Conservation (phyloP, 345 rosid genomes). For the Rhodomyrtus tomentosa region DNA sequence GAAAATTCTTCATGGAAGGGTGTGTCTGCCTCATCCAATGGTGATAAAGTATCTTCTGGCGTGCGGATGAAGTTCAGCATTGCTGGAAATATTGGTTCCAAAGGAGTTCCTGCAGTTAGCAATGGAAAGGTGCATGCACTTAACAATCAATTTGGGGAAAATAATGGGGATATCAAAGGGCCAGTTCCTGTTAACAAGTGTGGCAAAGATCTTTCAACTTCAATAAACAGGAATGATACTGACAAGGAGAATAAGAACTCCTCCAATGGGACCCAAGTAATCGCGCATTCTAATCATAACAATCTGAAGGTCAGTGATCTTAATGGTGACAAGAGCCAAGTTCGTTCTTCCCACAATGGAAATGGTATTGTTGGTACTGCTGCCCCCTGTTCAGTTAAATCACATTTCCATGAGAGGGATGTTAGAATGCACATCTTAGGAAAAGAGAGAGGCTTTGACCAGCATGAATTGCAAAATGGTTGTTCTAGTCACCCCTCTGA, state of each 20-base stretch:
- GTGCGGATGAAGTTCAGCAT: constrained; percentile 43
- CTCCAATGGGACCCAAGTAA: constrained; percentile 6
- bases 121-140: constrained; percentile 35
- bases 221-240: constrained; percentile 11
- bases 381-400: constrained; percentile 13
- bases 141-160: constrained; percentile 27
- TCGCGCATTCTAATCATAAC: neutral
- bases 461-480: constrained; percentile 17
- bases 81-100: constrained; percentile 42
- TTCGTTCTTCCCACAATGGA: constrained; percentile 15
- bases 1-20: constrained; percentile 29
- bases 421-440: constrained; percentile 11
- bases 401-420: constrained; percentile 17
- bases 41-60: constrained; percentile 42
- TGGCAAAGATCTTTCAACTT: constrained; percentile 24
- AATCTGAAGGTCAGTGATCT: neutral
- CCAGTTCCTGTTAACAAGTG: constrained; percentile 17
- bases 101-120: constrained; percentile 23
- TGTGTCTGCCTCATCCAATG: constrained; percentile 26
- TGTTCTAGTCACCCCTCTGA: constrained; percentile 14
- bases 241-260: constrained; percentile 24
- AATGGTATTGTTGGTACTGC: constrained; percentile 10
- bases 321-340: neutral
- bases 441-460: constrained; percentile 10
- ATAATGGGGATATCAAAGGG: constrained; percentile 21